Base-by-base conservation (phyloP, 1,139 yeast genomes). In the Geotrichum fermentans region DNA sequence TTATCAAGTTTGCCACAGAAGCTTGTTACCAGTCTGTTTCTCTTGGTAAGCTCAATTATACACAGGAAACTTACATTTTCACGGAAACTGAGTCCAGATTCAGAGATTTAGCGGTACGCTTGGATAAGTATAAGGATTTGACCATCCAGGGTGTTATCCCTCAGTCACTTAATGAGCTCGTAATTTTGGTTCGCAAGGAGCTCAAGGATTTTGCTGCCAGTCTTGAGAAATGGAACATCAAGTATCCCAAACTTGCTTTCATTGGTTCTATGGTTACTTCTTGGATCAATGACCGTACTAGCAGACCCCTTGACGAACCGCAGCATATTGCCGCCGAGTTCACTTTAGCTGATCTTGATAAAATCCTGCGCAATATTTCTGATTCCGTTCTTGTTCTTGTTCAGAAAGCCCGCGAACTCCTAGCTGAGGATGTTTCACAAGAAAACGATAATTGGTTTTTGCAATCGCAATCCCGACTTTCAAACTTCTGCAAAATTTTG, bases 361-460 rank as follows among this genome's bases (percentile, higher is more conserved):
- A 36, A 13, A 45, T 51, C 14, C 35, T 58, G 5, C 45, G 50
- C 21, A 72, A 73, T 16, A 61, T 85, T 5, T 73, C 82, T n/a
- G 77, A 78, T 28, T 74, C 83, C 2, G 74, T 87, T 28, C 68
- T 89, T 50, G 73, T 89, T 38, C 74, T 83, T 0, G 76, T 84
- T 55, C 97, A 89, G 66, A 77, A 78, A 53, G 61, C 79, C 13
- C 64, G 72, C 49, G 65, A 65, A 24, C 68, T 70, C 63, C 42
- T 58, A 57, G 1, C 41, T 6, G 55, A 54, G n/a, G 68, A 61
- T 10, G 60, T 63, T 10, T 58, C 78, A 2, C 58, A 65, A 1
- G 77, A 71, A 42, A 85, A 78, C 10, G 79, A 75, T 39, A 85
- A 82, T 54, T 85, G 95, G 95, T 71, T 85, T 36, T 63, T 71